Percentiles rank a stretch among this genome's conserved stretches.
Evolutionary conservation across 345 rosid genomes (phyloP).

Genomic region (Brassica incana): DNA sequence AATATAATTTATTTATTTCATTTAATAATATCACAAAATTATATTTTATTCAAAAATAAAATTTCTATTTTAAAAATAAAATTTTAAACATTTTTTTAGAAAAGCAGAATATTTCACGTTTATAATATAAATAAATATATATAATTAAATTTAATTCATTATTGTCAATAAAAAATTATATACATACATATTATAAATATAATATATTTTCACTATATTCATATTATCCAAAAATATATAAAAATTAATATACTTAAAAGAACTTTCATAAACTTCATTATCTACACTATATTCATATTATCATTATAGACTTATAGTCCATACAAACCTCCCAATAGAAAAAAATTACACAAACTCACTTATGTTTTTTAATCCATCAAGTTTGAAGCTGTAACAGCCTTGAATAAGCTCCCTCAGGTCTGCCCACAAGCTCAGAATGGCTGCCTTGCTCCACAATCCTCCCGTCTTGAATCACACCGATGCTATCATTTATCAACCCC

Average conservation of each 20-base stretch:
- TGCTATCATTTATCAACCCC: conserved; percentile 62
- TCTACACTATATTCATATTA: conserved; percentile 39
- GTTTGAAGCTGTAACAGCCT: conserved; percentile 85
- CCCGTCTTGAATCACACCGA: conserved; percentile 94
- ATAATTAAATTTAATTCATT: no score
- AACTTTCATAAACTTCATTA: conserved; percentile 36
- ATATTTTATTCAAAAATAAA: no score
- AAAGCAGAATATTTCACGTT: no score
- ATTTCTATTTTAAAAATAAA: no score
- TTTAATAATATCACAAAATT: no score
- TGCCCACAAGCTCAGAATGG: conserved; percentile 76
- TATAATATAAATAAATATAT: no score
- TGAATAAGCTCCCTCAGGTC: conserved; percentile 82
- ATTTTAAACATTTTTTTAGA: no score
- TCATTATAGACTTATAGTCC: conserved; percentile 14
- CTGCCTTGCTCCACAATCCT: conserved; percentile 91
- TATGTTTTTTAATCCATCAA: background rate
- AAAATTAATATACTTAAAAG: background rate
- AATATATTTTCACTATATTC: no score
- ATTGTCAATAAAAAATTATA: no score
- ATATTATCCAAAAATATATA: no score
- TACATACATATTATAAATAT: no score
- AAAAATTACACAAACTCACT: conserved; percentile 17
- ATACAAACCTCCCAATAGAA: conserved; percentile 14
- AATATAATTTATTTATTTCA: no score